phyloP scores from a whole-genome alignment of 768 basidiomycete species.

The Suillus bovinus region DNA sequence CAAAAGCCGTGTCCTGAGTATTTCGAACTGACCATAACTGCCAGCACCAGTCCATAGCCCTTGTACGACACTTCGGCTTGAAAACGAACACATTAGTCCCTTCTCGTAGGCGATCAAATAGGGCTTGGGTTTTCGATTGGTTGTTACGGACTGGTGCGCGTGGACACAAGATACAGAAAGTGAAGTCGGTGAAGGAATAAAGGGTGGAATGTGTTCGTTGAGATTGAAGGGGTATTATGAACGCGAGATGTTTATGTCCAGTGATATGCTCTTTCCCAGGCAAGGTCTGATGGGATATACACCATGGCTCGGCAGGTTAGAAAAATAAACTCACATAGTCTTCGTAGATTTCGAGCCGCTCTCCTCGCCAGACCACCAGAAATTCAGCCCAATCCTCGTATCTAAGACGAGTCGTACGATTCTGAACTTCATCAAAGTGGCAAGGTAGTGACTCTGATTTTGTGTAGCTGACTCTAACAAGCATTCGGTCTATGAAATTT shows the following conservation, averaged over 20 bases:
- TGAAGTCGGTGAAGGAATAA: slow-evolving; percentile 85
- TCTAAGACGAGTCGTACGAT: slow-evolving; percentile 62
- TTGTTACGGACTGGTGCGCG: slow-evolving; percentile 47
- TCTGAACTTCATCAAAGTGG: slow-evolving; percentile 65
- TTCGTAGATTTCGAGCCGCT: slow-evolving; percentile 79
- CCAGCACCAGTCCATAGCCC: slow-evolving; percentile 91
- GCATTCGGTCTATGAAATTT: slow-evolving; percentile 74
- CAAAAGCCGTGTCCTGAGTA: neutral
- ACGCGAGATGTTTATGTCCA: slow-evolving; percentile 78
- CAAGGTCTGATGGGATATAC: slow-evolving; percentile 42
- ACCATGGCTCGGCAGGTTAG: neutral
- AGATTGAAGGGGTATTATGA: slow-evolving; percentile 69
- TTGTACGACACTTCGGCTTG: slow-evolving; percentile 73
- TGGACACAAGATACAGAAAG: slow-evolving; percentile 74
- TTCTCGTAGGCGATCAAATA: slow-evolving; percentile 51
- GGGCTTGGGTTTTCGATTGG: slow-evolving; percentile 43
- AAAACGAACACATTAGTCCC: slow-evolving; percentile 89
- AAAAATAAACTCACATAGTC: slow-evolving; percentile 64
- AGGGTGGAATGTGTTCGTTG: slow-evolving; percentile 71
- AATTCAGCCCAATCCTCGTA: slow-evolving; percentile 80
- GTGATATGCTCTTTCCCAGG: slow-evolving; percentile 68
- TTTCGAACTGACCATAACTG: slow-evolving; percentile 60
- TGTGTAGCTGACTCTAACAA: slow-evolving; percentile 73
- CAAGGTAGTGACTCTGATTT: slow-evolving; percentile 48
- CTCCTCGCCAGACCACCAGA: slow-evolving; percentile 81